Conservation (phyloP, 305 asterid genomes). For the Salvia sclarea region DNA sequence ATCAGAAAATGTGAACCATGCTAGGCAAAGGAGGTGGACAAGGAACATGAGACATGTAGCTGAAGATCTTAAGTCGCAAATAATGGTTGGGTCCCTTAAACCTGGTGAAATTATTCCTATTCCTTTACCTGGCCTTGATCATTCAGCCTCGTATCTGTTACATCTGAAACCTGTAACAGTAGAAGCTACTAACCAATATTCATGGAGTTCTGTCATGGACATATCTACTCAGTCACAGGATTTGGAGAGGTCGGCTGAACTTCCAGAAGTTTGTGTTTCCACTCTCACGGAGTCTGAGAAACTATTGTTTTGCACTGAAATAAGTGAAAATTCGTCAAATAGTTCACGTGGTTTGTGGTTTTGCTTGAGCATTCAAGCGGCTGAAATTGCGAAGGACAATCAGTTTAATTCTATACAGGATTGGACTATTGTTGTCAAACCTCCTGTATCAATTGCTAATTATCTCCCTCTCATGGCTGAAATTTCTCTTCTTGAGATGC, state of each 20-base stretch:
- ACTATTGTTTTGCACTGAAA: slow-evolving; percentile 65
- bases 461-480: slow-evolving; percentile 90
- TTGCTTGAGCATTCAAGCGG: slow-evolving; percentile 76
- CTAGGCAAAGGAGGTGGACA: slow-evolving; percentile 90
- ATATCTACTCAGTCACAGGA: slow-evolving; percentile 52
- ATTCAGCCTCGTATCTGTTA: slow-evolving; percentile 58
- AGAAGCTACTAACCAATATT: slow-evolving; percentile 51
- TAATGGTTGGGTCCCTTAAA: slow-evolving; percentile 65
- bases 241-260: slow-evolving; percentile 43
- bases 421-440: slow-evolving; percentile 77
- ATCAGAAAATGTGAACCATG: slow-evolving; percentile 56
- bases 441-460: slow-evolving; percentile 77
- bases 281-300: slow-evolving; percentile 64
- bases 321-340: slow-evolving; percentile 70
- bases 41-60: slow-evolving; percentile 61
- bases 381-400: slow-evolving; percentile 76
- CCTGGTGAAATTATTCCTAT: slow-evolving; percentile 76
- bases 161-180: slow-evolving; percentile 63
- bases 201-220: slow-evolving; percentile 82
- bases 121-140: slow-evolving; percentile 74
- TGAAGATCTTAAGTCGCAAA: slow-evolving; percentile 43
- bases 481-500: slow-evolving; percentile 92
- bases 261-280: slow-evolving; percentile 65
- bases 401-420: slow-evolving; percentile 73
- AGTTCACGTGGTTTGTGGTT: slow-evolving; percentile 74